Base-by-base conservation (phyloP, 352 stramenopile species). In the Globisporangium nagaii region DNA sequence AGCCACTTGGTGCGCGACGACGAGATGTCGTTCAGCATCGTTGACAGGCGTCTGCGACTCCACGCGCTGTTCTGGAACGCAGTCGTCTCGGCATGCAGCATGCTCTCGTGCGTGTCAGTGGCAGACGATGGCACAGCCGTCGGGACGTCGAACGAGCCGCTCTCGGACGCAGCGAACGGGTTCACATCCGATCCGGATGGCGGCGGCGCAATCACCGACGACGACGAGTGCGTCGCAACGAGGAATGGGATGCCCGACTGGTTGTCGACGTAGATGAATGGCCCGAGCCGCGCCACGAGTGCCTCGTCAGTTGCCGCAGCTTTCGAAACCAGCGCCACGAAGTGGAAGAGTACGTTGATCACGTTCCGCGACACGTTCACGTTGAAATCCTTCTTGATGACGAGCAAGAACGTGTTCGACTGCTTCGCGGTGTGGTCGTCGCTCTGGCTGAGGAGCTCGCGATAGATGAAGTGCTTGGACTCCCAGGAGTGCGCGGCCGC, bases 181-280 rank as follows among this genome's bases (percentile, higher is more conserved):
- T 58, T 52, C 15, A n/a, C 24, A 1, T 32, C 41, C 15, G 56
- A 50, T 40, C 58, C 36, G 4, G 62, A 66, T 19, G 55, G 46
- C 27, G 55, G 55, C 6, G 55, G 55, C n/a, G 46, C 55, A 17
- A 49, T 62, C 30, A 40, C 56, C 2, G 58, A 60, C 32, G 20
- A 58, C 11, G 71, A 67, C 28, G 70, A 66, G 42, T 86, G 73
- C 4, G 71, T 82, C n/a, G 84, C 84, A 9, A 89, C 72, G n/a
- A 86, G 58, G 61, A 94, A 90, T 22, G 76, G 76, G 47, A 94
- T 91, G 10, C 84, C 84, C 2, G 81, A 90, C 43, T 94, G 81
- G 44, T 94, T 94, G 46, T 94, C 84, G 7, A 94, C 79, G 51
- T 94, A 94, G 45, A 94, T 88, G 55, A 85, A 90, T 19, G 81